A percentile compares a stretch with the other conserved stretches of the same genome.
Evolutionary conservation across 768 basidiomycete genomes (phyloP).

Genomic region (Phanerochaete sordida): DNA sequence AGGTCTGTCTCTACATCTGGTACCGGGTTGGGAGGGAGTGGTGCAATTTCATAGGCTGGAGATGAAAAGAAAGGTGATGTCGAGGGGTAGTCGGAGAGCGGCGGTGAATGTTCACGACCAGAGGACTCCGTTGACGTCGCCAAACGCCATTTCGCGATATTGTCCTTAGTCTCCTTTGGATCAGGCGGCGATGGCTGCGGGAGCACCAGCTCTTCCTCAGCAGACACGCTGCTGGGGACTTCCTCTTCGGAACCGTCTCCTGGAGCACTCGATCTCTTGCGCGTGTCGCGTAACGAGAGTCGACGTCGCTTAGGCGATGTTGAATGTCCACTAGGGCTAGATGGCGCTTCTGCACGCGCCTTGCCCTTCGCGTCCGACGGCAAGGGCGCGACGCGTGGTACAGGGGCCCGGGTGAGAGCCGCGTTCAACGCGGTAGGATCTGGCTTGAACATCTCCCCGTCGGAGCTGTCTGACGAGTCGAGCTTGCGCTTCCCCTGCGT

Average conservation of each 20-base stretch:
- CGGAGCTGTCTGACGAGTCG: background rate
- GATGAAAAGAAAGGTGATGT: background rate
- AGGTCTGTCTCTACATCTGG: background rate
- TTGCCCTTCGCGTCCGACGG: background rate
- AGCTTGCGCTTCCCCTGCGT: constrained; percentile 9
- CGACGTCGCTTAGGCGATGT: constrained; percentile 35
- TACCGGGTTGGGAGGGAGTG: background rate
- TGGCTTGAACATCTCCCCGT: constrained; percentile 1
- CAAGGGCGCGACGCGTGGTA: background rate
- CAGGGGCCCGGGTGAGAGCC: background rate
- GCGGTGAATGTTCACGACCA: background rate
- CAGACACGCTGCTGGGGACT: constrained; percentile 63
- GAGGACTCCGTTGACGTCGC: background rate
- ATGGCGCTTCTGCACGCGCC: background rate
- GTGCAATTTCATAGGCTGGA: background rate
- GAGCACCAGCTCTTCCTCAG: constrained; percentile 53
- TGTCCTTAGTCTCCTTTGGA: constrained; percentile 27
- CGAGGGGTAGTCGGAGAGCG: background rate
- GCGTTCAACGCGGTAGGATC: constrained; percentile 6
- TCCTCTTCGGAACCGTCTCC: constrained; percentile 24
- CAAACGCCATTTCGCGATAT: constrained; percentile 40
- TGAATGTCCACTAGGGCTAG: background rate
- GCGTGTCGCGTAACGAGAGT: constrained; percentile 27
- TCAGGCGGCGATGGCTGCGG: constrained; percentile 19
- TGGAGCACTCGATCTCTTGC: constrained; percentile 5